phyloP scores from a whole-genome alignment of 179 eudicot species.

The Spinacia oleracea region DNA sequence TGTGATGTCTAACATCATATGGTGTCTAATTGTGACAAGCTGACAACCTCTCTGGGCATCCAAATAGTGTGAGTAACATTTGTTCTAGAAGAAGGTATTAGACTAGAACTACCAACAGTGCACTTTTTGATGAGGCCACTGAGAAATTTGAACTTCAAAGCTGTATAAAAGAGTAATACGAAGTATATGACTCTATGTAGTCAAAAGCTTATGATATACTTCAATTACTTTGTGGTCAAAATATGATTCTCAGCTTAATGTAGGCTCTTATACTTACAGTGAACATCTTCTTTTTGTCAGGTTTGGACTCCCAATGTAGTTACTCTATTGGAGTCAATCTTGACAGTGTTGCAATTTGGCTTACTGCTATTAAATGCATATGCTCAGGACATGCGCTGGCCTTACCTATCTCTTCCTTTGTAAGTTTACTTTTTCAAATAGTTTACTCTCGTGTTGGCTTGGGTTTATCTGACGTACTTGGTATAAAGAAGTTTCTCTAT shows the following conservation, averaged over 20 bases:
- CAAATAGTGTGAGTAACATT: neutral
- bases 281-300: conserved; percentile 37
- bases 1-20: too few relatives aligned
- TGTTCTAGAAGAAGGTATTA: neutral
- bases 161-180: neutral
- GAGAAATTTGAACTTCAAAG: neutral
- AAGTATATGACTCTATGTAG: too few relatives aligned
- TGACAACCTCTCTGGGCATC: too few relatives aligned
- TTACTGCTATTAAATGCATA: conserved; percentile 77
- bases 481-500: neutral
- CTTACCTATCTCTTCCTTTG: conserved; percentile 84
- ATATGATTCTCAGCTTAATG: neutral
- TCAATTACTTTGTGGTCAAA: neutral
- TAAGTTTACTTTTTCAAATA: conserved; percentile 35
- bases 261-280: neutral
- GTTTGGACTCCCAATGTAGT: conserved; percentile 85
- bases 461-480: neutral
- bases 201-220: neutral
- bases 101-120: neutral
- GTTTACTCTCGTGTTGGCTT: neutral
- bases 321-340: conserved; percentile 73
- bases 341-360: conserved; percentile 81
- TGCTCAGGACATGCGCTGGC: conserved; percentile 91
- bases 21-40: neutral
- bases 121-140: neutral